These are phyloP conservation scores for Takakia lepidozioides DNA, from an alignment of 225 moss, liverwort and hornwort genomes.

Conservation along the genomic window DNA sequence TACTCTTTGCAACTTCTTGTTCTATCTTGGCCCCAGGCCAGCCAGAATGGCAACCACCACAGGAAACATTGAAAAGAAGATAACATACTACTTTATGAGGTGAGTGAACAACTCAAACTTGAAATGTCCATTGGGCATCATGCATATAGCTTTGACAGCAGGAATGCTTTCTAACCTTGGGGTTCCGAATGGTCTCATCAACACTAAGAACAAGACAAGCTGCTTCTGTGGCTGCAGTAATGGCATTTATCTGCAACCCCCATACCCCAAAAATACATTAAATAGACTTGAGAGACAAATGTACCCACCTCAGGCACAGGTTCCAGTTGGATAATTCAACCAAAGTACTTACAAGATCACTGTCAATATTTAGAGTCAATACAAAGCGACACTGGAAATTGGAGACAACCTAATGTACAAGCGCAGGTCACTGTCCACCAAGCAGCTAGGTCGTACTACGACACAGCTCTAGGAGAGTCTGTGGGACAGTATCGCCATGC, in stretches of 20 bases:
- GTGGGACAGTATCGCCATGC: not conserved
- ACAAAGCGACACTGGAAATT: slow-evolving; percentile 5
- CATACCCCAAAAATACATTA: not conserved
- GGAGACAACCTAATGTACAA: slow-evolving; percentile 9
- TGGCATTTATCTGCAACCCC: slow-evolving; percentile 65
- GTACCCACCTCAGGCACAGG: not conserved
- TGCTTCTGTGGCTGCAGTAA: slow-evolving; percentile 85
- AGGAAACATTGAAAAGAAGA: too few relatives aligned
- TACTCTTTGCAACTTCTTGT: not conserved
- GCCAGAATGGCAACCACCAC: not conserved
- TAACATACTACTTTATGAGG: too few relatives aligned
- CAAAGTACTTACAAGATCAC: not conserved
- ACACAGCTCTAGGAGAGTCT: slow-evolving; percentile 1
- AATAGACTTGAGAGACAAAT: not conserved
- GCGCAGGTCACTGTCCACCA: slow-evolving; percentile 2
- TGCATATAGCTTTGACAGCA: not conserved
- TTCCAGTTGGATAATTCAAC: not conserved
- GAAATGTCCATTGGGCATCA: too few relatives aligned
- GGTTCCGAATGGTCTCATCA: slow-evolving; percentile 49
- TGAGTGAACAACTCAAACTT: too few relatives aligned
- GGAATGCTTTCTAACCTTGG: slow-evolving; percentile 19
- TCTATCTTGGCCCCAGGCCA: not conserved
- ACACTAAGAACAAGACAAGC: slow-evolving; percentile 44
- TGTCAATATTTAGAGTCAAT: not conserved
- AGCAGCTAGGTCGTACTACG: slow-evolving; percentile 1